Base-by-base conservation (phyloP, 2,329 filamentous ascomycete genomes). In the Hypoxylon sp. region DNA sequence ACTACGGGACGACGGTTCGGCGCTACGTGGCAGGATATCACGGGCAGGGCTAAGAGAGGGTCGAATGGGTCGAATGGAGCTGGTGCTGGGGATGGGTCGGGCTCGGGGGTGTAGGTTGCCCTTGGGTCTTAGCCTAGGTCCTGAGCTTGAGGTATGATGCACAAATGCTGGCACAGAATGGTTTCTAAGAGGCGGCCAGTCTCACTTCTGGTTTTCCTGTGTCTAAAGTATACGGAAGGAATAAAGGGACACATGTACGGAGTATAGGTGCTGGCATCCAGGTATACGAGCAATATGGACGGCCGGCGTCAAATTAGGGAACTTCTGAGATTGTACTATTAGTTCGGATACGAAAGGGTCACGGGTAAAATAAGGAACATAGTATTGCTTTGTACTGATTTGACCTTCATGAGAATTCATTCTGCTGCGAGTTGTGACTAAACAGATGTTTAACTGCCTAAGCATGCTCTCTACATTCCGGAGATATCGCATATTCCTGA, bases 21-120 rank as follows among this genome's bases (percentile, higher is more conserved):
- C 46, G 93, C 93, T 4, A 94, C 92, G 1, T 98, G 94, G 94
- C 89, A 95, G 78, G 93, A 97, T 77, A 91, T 97, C 55, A 93
- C 91, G 1, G 91, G 91, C 1, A 67, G 70, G 25, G 11, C 70
- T 2, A 73, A 72, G 45, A 63, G 41, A n/a, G 17, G 23, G 7
- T 49, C 19, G 5, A 17, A 58, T 14, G 61, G 58, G 10, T 49
- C 19, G 5, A 17, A 58, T 14, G 61, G 58, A 1, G 28, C 46
- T 17, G 61, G 50, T 5, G 50, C 48, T 21, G 69, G 58, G 5
- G 58, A 63, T 23, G 64, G 58, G 2, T 56, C 50, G 13, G 60
- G 63, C 1, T 67, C 65, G 5, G 45, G 57, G 2, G 41, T 49
- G 5, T 62, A 62, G 36, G 38, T 61, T 53, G 3, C 38, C 17